A percentile compares a stretch with the other conserved stretches of the same genome.
These are phyloP conservation scores for Trametes coccinea DNA, from an alignment of 768 basidiomycete genomes.

Conservation along the genomic window DNA sequence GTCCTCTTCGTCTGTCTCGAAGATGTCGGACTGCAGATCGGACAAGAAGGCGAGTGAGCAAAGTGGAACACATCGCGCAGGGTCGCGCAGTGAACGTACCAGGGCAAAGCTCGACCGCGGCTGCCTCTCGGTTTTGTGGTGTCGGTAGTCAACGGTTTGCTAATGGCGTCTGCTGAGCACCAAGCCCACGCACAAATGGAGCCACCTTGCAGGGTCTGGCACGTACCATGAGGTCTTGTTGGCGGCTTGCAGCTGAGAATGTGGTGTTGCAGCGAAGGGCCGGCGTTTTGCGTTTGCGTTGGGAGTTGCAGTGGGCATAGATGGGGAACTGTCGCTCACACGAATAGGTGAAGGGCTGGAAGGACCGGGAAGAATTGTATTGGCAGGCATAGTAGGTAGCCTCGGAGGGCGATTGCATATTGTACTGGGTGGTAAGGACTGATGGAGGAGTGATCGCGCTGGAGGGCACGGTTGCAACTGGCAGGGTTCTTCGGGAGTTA, in stretches of 20 bases:
- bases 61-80: not conserved
- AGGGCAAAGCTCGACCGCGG: constrained; percentile 24
- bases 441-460: constrained; percentile 3
- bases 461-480: not conserved
- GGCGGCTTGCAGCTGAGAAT: not conserved
- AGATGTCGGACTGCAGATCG: constrained; percentile 24
- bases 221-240: constrained; percentile 21
- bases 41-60: not conserved
- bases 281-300: constrained; percentile 6
- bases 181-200: not conserved
- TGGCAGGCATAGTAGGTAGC: not conserved
- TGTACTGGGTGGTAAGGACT: constrained; percentile 7
- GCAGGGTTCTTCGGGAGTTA: not conserved
- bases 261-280: constrained; percentile 6
- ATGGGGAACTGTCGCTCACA: constrained; percentile 21
- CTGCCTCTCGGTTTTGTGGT: not conserved
- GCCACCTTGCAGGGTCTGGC: no score
- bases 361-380: constrained; percentile 8
- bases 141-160: constrained; percentile 23
- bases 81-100: constrained; percentile 2
- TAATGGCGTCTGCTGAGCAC: not conserved
- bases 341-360: constrained; percentile 9
- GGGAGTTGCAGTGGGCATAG: constrained; percentile 21
- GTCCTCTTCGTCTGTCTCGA: constrained; percentile 26
- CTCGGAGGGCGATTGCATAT: constrained; percentile 7